Percentiles rank a stretch among this genome's conserved stretches.
Conservation (phyloP, 345 rosid species). For the Laguncularia racemosa region DNA sequence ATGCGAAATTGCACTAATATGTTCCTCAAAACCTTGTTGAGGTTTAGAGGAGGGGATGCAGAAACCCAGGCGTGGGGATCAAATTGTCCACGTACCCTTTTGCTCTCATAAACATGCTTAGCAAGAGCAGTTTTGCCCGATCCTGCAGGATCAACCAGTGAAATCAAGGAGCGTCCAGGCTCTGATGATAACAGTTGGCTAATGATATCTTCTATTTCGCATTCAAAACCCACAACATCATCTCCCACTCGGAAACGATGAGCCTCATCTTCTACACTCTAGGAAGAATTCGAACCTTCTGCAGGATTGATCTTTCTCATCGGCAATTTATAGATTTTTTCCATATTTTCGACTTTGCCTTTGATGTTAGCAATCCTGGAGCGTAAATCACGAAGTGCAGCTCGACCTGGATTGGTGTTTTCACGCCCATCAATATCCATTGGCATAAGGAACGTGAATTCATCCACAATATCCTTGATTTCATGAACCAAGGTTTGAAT, state of each 20-base stretch:
- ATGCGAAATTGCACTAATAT: neutral
- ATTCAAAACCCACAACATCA: slow-evolving; percentile 6
- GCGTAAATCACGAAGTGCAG: slow-evolving; percentile 2
- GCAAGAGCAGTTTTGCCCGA: slow-evolving; percentile 16
- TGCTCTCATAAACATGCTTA: slow-evolving; percentile 8
- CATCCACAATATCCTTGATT: slow-evolving; percentile 18
- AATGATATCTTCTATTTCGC: neutral
- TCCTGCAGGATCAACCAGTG: slow-evolving; percentile 11
- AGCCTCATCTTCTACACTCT: neutral
- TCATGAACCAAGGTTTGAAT: slow-evolving; percentile 16
- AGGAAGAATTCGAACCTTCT: slow-evolving; percentile 6
- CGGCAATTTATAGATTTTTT: neutral
- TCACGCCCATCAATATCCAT: slow-evolving; percentile 1
- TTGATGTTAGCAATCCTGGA: neutral
- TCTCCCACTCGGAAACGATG: neutral
- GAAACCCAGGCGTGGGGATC: slow-evolving; percentile 8
- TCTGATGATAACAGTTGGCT: slow-evolving; percentile 6
- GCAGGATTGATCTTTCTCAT: neutral
- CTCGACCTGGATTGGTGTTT: neutral
- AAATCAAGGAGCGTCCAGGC: neutral
- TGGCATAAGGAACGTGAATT: neutral
- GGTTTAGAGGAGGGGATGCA: slow-evolving; percentile 5
- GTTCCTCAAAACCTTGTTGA: slow-evolving; percentile 10
- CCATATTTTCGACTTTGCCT: neutral
- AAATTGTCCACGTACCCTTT: slow-evolving; percentile 8